These are phyloP conservation scores for Penicillium crustosum DNA, from an alignment of 2,329 filamentous ascomycete genomes.

Conservation along the genomic window DNA sequence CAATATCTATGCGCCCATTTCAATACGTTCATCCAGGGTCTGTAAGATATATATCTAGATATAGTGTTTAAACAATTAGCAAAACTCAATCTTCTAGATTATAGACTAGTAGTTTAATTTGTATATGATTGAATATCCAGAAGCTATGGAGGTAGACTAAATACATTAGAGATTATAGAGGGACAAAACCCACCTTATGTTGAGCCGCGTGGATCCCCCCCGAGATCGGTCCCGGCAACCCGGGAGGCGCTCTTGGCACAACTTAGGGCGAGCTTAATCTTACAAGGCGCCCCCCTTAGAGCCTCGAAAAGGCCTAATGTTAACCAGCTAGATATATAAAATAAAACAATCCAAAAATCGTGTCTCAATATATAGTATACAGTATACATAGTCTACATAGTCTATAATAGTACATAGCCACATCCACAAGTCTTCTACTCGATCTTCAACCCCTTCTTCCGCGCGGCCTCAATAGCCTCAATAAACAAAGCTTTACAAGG, in stretches of 20 bases:
- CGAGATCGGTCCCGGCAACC: too few species aligned
- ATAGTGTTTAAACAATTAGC: too few species aligned
- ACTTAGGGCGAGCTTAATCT: background rate
- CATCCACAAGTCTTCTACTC: background rate
- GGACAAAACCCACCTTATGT: background rate
- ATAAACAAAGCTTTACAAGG: conserved; percentile 75
- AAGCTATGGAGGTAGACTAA: background rate
- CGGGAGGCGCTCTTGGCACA: background rate
- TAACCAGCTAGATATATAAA: background rate
- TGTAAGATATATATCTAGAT: too few species aligned
- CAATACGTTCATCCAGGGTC: too few species aligned
- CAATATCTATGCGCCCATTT: too few species aligned
- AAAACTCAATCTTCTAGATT: background rate
- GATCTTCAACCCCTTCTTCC: conserved; percentile 20
- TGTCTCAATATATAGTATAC: background rate
- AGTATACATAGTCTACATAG: background rate
- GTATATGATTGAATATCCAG: background rate
- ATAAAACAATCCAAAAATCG: background rate
- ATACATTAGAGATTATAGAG: background rate
- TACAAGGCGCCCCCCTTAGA: too few species aligned
- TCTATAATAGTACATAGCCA: conserved; percentile 4
- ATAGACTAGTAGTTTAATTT: background rate
- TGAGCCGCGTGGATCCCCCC: background rate
- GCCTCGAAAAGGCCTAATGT: too few species aligned
- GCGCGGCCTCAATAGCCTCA: conserved; percentile 34